Base-by-base conservation (phyloP, 768 basidiomycete genomes). In the Imleria badia region DNA sequence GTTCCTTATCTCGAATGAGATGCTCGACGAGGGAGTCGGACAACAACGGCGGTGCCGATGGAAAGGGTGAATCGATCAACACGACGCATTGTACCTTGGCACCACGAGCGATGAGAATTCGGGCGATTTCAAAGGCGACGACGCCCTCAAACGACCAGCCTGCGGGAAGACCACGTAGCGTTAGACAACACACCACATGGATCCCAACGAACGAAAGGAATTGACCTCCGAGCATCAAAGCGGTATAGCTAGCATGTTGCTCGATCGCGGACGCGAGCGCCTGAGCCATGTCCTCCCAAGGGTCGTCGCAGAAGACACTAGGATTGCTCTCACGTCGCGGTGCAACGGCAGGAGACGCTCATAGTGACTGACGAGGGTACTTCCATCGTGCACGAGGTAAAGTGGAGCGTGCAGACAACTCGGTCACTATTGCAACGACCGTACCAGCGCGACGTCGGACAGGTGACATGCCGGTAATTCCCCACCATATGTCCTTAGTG, bases 351-450 rank as follows among this genome's bases (percentile, higher is more conserved):
- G 60, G 7, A 87, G 66, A 11, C 75, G 76, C 33, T 77, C 67
- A 50, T 81, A 81, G 48, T 56, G 6, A 54, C 60, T 72, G 17
- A 78, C 70, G 13, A 86, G 66, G 0, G n/a, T 73, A 89, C 84
- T 86, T 6, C 89, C 89, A 56, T 90, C 89, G 59, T 91, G 87
- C 11, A 91, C 69, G n/a, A n/a, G n/a, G 4, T 72, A 65, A 19
- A 51, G 58, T 1, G 82, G 86, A 0, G 67, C 49, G 4, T 45
- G 54, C 13, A 48, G 26, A 10, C 66, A 54, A 3, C 52, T 38
- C 1, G 45, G 15, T 70, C 15, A 7, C 19, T 6, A 7, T 14
- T 81, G 84, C 38, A 84, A 61, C 20, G 65, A 59, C 15, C 33
- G 17, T 23, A 74, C 56, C 0, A 76, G 72, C 8, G 63, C 57